Conservation (phyloP, 306 rosid species). For the Prunus campanulata region DNA sequence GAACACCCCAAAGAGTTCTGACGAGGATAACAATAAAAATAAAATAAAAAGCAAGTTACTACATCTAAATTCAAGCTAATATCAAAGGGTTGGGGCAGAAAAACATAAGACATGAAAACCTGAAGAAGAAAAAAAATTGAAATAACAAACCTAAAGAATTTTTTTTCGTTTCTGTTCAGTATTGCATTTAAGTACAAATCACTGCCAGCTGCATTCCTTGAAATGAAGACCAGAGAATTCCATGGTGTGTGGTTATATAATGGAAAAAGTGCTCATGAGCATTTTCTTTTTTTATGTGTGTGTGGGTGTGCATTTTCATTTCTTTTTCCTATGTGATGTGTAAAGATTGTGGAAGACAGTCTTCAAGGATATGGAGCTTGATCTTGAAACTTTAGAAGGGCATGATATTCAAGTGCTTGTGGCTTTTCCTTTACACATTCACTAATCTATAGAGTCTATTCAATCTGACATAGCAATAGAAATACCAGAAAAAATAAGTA, state of each 20-base stretch:
- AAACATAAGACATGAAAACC: background rate
- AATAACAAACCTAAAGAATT: background rate
- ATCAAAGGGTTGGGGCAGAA: background rate
- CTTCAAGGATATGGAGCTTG: background rate
- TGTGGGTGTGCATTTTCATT: background rate
- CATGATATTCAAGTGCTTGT: background rate
- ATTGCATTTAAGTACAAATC: background rate
- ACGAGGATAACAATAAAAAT: background rate
- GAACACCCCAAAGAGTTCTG: background rate
- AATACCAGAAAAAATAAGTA: background rate
- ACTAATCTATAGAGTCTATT: background rate
- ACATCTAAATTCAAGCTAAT: background rate
- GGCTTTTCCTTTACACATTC: background rate
- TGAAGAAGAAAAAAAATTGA: background rate
- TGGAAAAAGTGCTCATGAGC: background rate
- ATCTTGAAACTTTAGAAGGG: background rate
- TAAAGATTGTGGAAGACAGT: background rate
- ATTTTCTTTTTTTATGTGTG: background rate
- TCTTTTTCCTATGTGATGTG: background rate
- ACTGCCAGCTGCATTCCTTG: background rate
- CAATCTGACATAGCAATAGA: background rate
- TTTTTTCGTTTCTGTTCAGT: background rate
- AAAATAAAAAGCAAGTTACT: background rate
- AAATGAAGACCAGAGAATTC: background rate
- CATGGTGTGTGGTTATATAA: background rate